These are phyloP conservation scores for Babesia caballi DNA, from an alignment of 169 alveolate species.

Conservation along the genomic window DNA sequence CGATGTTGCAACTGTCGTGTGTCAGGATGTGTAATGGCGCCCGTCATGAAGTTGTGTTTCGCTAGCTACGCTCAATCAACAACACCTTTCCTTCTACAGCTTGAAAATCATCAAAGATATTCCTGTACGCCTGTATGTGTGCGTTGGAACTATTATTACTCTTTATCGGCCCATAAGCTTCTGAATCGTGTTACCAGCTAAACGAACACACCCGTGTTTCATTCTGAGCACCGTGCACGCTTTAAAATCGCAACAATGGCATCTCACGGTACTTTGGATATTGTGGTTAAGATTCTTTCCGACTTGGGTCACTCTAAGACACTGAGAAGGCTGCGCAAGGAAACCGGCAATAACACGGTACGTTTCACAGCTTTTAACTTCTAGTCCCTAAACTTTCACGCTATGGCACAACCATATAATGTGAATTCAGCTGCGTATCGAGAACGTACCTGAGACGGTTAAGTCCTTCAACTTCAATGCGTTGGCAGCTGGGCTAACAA, in stretches of 20 bases:
- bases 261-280: neutral
- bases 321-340: slow-evolving; percentile 42
- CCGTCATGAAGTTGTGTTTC: neutral
- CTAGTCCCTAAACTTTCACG: too few species aligned
- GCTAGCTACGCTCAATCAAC: too few species aligned
- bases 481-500: slow-evolving; percentile 4
- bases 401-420: neutral
- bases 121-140: too few species aligned
- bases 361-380: too few species aligned
- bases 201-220: too few species aligned
- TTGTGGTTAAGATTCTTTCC: slow-evolving; percentile 54
- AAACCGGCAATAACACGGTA: slow-evolving; percentile 29
- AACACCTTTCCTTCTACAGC: too few species aligned
- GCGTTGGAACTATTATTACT: too few species aligned
- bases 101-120: too few species aligned
- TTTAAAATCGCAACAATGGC: slow-evolving; percentile 5
- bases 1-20: too few species aligned
- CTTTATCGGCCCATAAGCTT: too few species aligned
- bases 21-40: neutral
- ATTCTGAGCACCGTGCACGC: too few species aligned
- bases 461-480: slow-evolving; percentile 31
- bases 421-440: slow-evolving; percentile 16
- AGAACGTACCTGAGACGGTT: slow-evolving; percentile 24
- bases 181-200: too few species aligned
- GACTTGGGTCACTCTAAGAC: slow-evolving; percentile 47